phyloP scores from a whole-genome alignment of 2,329 filamentous ascomycete genomes.

The Tolypocladium tropicale region DNA sequence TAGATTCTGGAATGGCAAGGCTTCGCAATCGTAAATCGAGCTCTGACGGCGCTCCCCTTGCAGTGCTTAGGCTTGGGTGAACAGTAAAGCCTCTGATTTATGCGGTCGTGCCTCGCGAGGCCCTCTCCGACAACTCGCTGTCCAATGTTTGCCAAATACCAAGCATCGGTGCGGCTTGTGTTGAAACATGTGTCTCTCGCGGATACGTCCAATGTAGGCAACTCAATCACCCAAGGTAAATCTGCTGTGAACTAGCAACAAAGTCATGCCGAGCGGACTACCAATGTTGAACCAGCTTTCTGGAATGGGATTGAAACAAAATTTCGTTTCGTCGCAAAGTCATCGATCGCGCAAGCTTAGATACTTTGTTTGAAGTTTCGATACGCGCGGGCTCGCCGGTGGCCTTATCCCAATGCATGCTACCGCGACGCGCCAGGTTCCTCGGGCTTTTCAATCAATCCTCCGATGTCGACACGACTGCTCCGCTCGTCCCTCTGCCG shows the following conservation, averaged over 20 bases:
- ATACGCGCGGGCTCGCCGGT: neutral
- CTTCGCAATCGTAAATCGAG: too few species aligned
- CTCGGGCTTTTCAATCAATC: conserved; percentile 49
- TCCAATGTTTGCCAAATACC: neutral
- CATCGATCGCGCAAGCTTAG: too few species aligned
- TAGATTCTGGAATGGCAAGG: too few species aligned
- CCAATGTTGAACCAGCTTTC: too few species aligned
- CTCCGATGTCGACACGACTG: conserved; percentile 49
- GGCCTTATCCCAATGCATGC: neutral
- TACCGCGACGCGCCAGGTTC: conserved; percentile 18
- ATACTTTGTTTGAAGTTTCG: neutral
- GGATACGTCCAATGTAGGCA: neutral
- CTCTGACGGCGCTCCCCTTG: too few species aligned
- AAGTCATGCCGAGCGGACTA: too few species aligned
- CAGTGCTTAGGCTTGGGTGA: too few species aligned
- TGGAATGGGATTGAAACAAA: neutral
- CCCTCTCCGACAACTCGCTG: neutral
- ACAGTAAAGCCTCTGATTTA: neutral
- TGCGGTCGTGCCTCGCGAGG: neutral
- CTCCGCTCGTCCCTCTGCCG: conserved; percentile 39
- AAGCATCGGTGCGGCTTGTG: neutral
- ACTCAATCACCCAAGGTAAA: neutral
- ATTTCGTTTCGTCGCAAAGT: neutral
- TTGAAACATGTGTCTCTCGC: neutral
- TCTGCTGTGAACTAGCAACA: too few species aligned